A percentile compares a stretch with the other conserved stretches of the same genome.
These are phyloP conservation scores for Pythium myriotylum DNA, from an alignment of 352 stramenopile species.

Conservation along the genomic window DNA sequence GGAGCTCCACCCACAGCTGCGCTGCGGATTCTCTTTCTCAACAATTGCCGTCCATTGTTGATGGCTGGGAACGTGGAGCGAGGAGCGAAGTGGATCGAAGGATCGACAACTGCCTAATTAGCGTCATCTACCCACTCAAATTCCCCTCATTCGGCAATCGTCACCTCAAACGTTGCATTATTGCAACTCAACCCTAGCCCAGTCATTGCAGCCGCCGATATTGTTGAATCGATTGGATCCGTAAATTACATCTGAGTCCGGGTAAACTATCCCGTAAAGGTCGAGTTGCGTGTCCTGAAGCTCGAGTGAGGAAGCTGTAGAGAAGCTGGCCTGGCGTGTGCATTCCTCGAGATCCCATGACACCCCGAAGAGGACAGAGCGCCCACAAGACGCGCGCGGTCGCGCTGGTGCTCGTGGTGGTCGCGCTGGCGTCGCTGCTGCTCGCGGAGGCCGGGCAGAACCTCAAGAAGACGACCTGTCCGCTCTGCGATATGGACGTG, in stretches of 20 bases:
- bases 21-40: neutral
- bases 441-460: constrained; percentile 34
- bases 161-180: neutral
- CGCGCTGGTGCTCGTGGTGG: constrained; percentile 12
- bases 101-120: constrained; percentile 7
- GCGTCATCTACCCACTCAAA: neutral
- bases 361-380: neutral
- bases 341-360: constrained; percentile 5
- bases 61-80: constrained; percentile 1
- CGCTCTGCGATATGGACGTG: constrained; percentile 74
- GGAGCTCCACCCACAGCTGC: no score
- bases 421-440: constrained; percentile 18
- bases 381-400: neutral
- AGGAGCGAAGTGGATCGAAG: neutral
- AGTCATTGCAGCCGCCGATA: neutral
- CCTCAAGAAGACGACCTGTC: constrained; percentile 57
- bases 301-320: no score
- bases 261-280: neutral
- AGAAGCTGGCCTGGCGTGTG: neutral
- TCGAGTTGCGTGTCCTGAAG: neutral
- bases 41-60: constrained; percentile 16
- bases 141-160: constrained; percentile 3
- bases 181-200: neutral
- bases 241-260: constrained; percentile 27
- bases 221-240: neutral